Base-by-base conservation (phyloP, 257 asterid genomes). In the Scutellaria galericulata region DNA sequence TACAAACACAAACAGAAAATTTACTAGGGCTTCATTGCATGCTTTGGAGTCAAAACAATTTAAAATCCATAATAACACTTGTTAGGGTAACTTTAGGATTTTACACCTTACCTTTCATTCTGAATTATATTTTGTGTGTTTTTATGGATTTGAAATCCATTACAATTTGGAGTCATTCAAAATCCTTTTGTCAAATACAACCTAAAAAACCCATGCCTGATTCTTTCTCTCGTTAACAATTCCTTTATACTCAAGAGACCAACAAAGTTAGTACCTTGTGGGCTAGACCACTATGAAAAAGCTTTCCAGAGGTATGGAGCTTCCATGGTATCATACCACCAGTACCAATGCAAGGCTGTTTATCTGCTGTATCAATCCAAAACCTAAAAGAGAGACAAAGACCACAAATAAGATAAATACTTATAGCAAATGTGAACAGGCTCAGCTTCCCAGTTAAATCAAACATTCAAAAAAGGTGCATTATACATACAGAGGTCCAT, bases 311-410 rank as follows among this genome's bases (percentile, higher is more conserved):
- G 59, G 87, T 86, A 73, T 84, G 89, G 74, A 94, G 92, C 79
- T 88, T 87, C 97, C 99, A 94, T 11, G 97, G 97, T 77, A 94
- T 89, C 94, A 85, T 82, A 68, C 99, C 99, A 70, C 99, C 97
- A 14, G 99, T 94, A 71, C 99, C 99, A 76, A 94, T 87, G 85
- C 99, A 94, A 62, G 99, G 99, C 73, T 94, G 99, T 78, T 94
- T 94, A 82, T 94, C 99, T n/a, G 99, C 97, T 52, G 99, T 91
- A 70, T 94, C 99, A 68, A 94, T 94, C 99, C 99, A 94, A 84
- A 86, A 94, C 79, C 99, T 94, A 84, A 57, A 64, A 54, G 59
- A 41, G 55, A 75, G 70, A 76, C 13, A 75, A 15, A 67, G 7
- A 52, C 31, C 66, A 73, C 44, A 14, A 37, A 64, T 73, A 44